Base-by-base conservation (phyloP, 345 rosid species). In the Turnera subulata region DNA sequence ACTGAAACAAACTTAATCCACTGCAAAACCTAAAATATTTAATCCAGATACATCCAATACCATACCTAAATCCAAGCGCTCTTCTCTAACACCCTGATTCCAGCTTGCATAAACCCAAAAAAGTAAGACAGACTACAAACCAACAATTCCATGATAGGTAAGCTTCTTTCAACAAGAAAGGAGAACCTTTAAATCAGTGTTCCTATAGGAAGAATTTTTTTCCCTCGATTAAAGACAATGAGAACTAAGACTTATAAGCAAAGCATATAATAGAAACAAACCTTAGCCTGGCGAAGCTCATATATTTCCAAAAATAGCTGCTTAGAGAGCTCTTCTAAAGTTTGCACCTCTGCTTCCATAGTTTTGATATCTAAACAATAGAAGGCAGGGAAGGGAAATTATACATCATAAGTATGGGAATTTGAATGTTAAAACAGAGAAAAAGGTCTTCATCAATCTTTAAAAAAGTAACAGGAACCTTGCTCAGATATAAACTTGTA, bases 201-300 rank as follows among this genome's bases (percentile, higher is more conserved):
- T n/a, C n/a, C n/a, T n/a, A n/a, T n/a, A n/a, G n/a, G n/a, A n/a
- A n/a, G n/a, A 29, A 29, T 29, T 29, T 29, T 29, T 8, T 3
- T 29, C 35, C 8, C 35, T n/a, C n/a, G n/a, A 8, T 29, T 3
- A 13, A 11, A 46, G 46, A 19, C 21, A 46, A 11, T 63, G 14
- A 24, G 12, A 46, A 53, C 14, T 23, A 17, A 20, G 25, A 18
- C 18, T 32, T n/a, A 23, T 3, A 16, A 6, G 14, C 33, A 61
- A 49, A 66, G 66, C 20, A 68, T 49, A 26, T 54, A 17, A 22
- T 35, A 49, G 47, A 46, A 45, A 23, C 11, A 50, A 61, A 89
- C 97, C 96, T 89, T 93, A 64, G 99, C 91, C 64, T 89, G 97
- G 64, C 88, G 96, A 75, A 93, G 97, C 80, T 93, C 99, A 71